phyloP scores from a whole-genome alignment of 345 rosid species.

The Balakata baccata region DNA sequence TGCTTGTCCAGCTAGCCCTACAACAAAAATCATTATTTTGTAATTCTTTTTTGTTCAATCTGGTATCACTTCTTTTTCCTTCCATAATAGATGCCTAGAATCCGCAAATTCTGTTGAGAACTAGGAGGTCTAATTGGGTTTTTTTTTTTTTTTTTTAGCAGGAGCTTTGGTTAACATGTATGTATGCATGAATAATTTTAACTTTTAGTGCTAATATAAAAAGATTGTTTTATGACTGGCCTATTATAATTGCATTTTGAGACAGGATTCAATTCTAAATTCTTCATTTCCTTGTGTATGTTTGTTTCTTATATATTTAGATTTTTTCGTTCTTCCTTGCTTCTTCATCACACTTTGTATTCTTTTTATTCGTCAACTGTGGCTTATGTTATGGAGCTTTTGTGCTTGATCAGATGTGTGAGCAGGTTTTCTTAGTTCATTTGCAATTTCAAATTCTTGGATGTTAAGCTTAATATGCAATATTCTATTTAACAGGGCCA shows the following conservation, averaged over 20 bases:
- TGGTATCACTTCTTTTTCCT: not conserved
- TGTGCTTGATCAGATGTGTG: not conserved
- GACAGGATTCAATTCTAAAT: too few relatives aligned
- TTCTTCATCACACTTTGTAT: not conserved
- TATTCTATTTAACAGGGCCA: constrained; percentile 35
- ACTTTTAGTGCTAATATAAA: not conserved
- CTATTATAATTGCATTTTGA: not conserved
- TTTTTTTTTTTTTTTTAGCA: not conserved
- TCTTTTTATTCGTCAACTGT: not conserved
- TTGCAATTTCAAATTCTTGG: not conserved
- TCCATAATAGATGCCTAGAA: not conserved
- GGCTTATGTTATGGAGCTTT: not conserved
- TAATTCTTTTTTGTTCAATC: not conserved
- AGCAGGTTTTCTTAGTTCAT: not conserved
- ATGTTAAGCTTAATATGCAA: not conserved
- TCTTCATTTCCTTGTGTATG: not conserved
- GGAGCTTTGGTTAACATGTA: not conserved
- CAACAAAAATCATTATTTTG: too few relatives aligned
- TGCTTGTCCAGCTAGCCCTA: too few relatives aligned
- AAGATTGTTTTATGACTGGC: not conserved
- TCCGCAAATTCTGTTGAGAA: not conserved
- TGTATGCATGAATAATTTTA: not conserved
- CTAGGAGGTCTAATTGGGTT: not conserved
- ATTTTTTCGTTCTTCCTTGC: not conserved
- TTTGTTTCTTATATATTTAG: not conserved